Evolutionary conservation across 2,329 filamentous ascomycete species (phyloP), one percentile per base, ranked within the genome.

Genomic region (Leptographium wingfieldii): DNA sequence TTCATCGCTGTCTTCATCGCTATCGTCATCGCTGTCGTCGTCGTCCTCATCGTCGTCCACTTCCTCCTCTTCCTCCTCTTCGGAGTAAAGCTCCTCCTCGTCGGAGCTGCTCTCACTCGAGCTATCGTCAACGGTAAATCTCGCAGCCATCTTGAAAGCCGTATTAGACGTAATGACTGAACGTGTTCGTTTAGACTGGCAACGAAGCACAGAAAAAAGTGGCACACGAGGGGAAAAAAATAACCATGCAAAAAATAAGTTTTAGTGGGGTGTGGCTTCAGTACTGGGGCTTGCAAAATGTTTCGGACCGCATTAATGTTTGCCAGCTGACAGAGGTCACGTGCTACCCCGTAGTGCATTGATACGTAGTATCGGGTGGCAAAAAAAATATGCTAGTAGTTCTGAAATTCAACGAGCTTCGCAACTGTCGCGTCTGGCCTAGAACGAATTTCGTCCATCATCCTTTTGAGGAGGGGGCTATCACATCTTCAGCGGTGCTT

Each of bases 71-170:
- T 80, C 76, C 69, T 85, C 82, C 73, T 89, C 87, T 74, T 85
- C 85, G 68, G 87, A 86, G 84, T 95, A 95, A 76, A 96, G 86
- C 76, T 92, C 87, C 79, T 97, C 92, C 80, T 97, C 92, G 69
- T 96, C 92, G 70, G 90, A 95, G 81, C 90, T 90, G 79, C 84
- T 92, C 77, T 96, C 92, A 80, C 85, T 90, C 71, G 92, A 96
- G 84, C 92, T 96, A 77, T 95, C 92, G 79, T 82, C 80, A 70
- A 87, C 88, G 74, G 88, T 88, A 76, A 97, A 99, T 79, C 91
- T 88, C 19, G 63, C 59, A 29, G 64, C 48, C 88, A 92, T 94
- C 64, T 72, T 88, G 77, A 19, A 19, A 27, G 19, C 46, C 46
- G 31, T 43, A 12, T 10, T 7, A 38, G 22, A 25, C 22, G 40